Conservation (phyloP, 805 yeast species). For the Candida khao-thaluensis region DNA sequence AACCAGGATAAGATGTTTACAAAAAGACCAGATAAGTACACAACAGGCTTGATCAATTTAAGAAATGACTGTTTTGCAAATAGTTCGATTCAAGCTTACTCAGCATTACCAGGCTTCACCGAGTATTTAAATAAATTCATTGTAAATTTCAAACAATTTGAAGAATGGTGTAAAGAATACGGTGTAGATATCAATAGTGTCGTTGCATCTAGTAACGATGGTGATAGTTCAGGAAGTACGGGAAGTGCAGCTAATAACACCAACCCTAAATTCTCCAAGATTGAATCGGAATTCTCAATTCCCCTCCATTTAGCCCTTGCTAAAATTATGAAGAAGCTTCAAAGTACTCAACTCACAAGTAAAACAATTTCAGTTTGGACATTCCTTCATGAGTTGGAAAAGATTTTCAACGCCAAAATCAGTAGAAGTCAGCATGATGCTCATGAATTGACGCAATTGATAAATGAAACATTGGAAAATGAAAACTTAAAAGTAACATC, state of each 20-base stretch:
- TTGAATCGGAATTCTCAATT: slow-evolving; percentile 31
- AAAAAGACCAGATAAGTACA: slow-evolving; percentile 65
- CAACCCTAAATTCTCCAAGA: slow-evolving; percentile 21
- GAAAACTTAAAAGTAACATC: slow-evolving; percentile 52
- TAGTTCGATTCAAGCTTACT: slow-evolving; percentile 77
- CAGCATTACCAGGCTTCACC: slow-evolving; percentile 58
- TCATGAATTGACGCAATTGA: slow-evolving; percentile 81
- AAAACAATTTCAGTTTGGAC: slow-evolving; percentile 75
- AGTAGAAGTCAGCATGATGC: slow-evolving; percentile 89
- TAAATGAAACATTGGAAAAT: slow-evolving; percentile 72
- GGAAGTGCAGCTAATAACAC: slow-evolving; percentile 1
- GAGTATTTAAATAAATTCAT: slow-evolving; percentile 51
- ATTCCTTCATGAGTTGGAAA: slow-evolving; percentile 69
- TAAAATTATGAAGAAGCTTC: slow-evolving; percentile 52
- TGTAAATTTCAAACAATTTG: slow-evolving; percentile 24
- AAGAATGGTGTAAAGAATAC: slow-evolving; percentile 19
- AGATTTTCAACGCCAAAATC: slow-evolving; percentile 67
- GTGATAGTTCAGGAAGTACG: slow-evolving; percentile 3
- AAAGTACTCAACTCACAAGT: slow-evolving; percentile 55
- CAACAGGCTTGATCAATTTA: slow-evolving; percentile 80
- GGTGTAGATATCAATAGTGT: slow-evolving; percentile 18
- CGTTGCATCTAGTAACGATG: slow-evolving; percentile 3
- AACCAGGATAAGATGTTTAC: slow-evolving; percentile 32
- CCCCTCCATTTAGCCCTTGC: slow-evolving; percentile 61
- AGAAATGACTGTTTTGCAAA: slow-evolving; percentile 94